phyloP scores from a whole-genome alignment of 495 filamentous ascomycete species.

The Xylaria curta region DNA sequence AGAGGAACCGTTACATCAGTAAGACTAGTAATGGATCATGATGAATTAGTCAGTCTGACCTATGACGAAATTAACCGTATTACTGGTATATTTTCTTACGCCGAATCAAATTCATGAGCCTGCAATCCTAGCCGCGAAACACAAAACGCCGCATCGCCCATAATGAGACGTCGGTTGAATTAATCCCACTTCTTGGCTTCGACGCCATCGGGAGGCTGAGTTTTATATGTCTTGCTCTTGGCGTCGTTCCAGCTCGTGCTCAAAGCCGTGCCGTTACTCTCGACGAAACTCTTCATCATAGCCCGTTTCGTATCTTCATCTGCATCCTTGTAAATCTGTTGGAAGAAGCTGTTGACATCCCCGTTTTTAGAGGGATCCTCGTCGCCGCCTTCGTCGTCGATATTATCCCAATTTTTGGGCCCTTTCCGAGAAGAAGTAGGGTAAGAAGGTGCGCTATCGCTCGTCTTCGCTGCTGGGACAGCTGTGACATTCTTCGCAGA shows the following conservation, averaged over 20 bases:
- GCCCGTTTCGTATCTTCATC: conserved; percentile 82
- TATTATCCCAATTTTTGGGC: conserved; percentile 90
- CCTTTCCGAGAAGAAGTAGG: conserved; percentile 87
- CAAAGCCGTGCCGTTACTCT: conserved; percentile 91
- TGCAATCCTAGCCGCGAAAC: conserved; percentile 13
- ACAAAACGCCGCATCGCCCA: conserved; percentile 12
- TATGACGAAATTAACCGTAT: neutral
- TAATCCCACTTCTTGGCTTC: conserved; percentile 71
- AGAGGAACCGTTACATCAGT: conserved; percentile 13
- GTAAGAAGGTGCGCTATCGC: conserved; percentile 64
- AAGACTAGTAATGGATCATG: neutral
- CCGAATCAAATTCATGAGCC: neutral
- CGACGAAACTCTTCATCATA: conserved; percentile 97
- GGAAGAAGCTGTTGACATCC: conserved; percentile 88
- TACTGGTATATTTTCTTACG: conserved; percentile 21
- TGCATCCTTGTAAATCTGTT: conserved; percentile 81
- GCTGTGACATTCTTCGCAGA: conserved; percentile 41
- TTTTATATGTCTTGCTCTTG: conserved; percentile 71
- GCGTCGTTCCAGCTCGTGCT: conserved; percentile 95
- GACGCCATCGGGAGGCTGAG: conserved; percentile 77
- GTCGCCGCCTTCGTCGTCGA: conserved; percentile 53
- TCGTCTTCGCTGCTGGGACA: conserved; percentile 19
- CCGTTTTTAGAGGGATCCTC: conserved; percentile 67
- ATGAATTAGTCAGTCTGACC: conserved; percentile 6
- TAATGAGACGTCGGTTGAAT: conserved; percentile 23